A percentile compares a stretch with the other conserved stretches of the same genome.
Evolutionary conservation across 148 eudicot species (phyloP).

Genomic region (Chenopodium suecicum): DNA sequence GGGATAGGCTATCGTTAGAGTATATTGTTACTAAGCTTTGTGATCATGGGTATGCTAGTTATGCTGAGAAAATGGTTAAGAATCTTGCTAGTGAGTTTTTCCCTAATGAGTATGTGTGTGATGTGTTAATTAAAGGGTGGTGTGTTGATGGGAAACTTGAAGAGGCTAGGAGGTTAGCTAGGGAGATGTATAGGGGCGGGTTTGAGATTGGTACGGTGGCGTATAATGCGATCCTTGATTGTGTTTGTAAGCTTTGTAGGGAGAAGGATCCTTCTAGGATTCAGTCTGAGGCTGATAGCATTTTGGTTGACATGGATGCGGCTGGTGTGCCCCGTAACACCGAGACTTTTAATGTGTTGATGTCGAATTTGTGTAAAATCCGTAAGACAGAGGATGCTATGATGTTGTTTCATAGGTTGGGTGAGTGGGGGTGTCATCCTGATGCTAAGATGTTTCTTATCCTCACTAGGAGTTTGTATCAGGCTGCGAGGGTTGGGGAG

Average conservation of each 20-base stretch:
- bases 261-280: slow-evolving; percentile 70
- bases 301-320: slow-evolving; percentile 83
- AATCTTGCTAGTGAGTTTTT: slow-evolving; percentile 71
- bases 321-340: slow-evolving; percentile 77
- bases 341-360: slow-evolving; percentile 83
- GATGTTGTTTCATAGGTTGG: slow-evolving; percentile 72
- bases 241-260: slow-evolving; percentile 86
- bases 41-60: slow-evolving; percentile 64
- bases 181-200: slow-evolving; percentile 90
- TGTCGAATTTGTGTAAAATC: slow-evolving; percentile 71
- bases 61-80: slow-evolving; percentile 88
- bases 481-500: slow-evolving; percentile 87
- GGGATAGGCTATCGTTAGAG: slow-evolving; percentile 48
- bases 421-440: slow-evolving; percentile 87
- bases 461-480: slow-evolving; percentile 73
- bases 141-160: slow-evolving; percentile 83
- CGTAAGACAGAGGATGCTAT: slow-evolving; percentile 67
- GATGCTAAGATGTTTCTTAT: slow-evolving; percentile 72
- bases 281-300: slow-evolving; percentile 53
- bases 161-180: slow-evolving; percentile 71
- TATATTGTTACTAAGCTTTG: slow-evolving; percentile 60
- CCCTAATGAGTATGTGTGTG: slow-evolving; percentile 75
- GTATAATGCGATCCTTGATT: slow-evolving; percentile 79
- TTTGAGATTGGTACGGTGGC: slow-evolving; percentile 67
- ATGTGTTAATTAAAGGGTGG: slow-evolving; percentile 82